A percentile compares a stretch with the other conserved stretches of the same genome.
These are phyloP conservation scores for Quercus tomentella DNA, from an alignment of 331 rosid species.

Conservation along the genomic window DNA sequence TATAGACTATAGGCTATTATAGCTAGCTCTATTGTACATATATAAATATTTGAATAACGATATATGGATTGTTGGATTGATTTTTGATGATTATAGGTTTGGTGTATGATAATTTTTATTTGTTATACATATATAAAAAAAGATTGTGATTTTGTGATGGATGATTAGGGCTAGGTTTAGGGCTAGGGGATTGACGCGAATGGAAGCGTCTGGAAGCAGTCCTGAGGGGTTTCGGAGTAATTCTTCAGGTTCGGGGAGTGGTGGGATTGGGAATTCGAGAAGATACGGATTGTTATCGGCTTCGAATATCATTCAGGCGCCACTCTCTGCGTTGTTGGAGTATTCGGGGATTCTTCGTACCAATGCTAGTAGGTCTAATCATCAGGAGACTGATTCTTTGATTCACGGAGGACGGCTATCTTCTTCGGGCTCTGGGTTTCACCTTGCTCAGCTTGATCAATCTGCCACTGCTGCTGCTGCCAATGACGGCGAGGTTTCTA, in stretches of 20 bases:
- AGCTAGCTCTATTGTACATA: neutral
- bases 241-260: no score
- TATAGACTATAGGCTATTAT: no score
- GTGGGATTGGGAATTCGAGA: constrained; percentile 25
- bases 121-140: no score
- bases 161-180: constrained; percentile 30
- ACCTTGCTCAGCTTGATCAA: constrained; percentile 34
- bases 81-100: neutral
- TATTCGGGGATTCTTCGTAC: constrained; percentile 70
- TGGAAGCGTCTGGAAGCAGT: constrained; percentile 60
- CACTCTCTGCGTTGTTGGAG: constrained; percentile 69
- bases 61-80: neutral
- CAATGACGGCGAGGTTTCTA: constrained; percentile 79
- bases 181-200: constrained; percentile 40
- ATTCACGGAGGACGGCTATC: constrained; percentile 29
- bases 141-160: no score
- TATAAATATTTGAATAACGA: neutral
- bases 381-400: constrained; percentile 45
- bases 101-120: neutral
- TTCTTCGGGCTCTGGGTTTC: constrained; percentile 17
- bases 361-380: constrained; percentile 33
- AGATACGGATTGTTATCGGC: constrained; percentile 56
- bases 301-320: constrained; percentile 68
- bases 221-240: constrained; percentile 31
- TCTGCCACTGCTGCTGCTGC: constrained; percentile 1